Evolutionary conservation across 2,329 filamentous ascomycete genomes (phyloP).

Genomic region (Metarhizium humberi): DNA sequence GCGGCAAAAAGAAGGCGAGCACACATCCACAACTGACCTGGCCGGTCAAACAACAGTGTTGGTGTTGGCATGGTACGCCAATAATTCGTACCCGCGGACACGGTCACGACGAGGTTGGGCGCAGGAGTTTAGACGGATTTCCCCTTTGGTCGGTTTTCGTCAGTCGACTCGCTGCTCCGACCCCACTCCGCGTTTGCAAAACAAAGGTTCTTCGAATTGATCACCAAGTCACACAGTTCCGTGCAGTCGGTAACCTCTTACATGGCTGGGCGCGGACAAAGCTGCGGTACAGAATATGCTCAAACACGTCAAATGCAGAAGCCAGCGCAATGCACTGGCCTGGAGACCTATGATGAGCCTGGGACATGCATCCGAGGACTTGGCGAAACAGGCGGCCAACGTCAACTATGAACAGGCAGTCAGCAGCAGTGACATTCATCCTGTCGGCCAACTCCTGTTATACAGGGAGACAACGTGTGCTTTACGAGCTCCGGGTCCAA

Average conservation of each 20-base stretch:
- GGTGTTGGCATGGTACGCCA: too few relatives aligned
- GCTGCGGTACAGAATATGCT: not conserved
- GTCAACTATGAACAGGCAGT: too few relatives aligned
- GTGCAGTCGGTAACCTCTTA: conserved; percentile 9
- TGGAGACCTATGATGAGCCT: not conserved
- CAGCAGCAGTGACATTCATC: not conserved
- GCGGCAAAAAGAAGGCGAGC: not conserved
- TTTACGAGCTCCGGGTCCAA: not conserved
- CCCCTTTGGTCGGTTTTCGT: not conserved
- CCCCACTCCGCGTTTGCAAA: conserved; percentile 2
- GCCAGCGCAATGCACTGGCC: not conserved
- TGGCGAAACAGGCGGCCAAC: not conserved
- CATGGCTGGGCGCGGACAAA: not conserved
- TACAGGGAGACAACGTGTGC: not conserved
- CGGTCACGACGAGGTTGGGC: not conserved
- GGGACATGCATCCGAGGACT: not conserved
- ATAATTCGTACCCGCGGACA: not conserved
- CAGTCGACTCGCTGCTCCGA: not conserved
- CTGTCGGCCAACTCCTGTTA: not conserved
- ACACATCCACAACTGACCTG: too few relatives aligned
- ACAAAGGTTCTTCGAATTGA: conserved; percentile 4
- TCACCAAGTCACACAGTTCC: conserved; percentile 4
- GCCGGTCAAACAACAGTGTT: too few relatives aligned
- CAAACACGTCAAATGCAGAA: not conserved
- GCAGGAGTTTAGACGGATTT: not conserved